Base-by-base conservation (phyloP, 2,329 filamentous ascomycete genomes). In the Arthrinium puccinioides region DNA sequence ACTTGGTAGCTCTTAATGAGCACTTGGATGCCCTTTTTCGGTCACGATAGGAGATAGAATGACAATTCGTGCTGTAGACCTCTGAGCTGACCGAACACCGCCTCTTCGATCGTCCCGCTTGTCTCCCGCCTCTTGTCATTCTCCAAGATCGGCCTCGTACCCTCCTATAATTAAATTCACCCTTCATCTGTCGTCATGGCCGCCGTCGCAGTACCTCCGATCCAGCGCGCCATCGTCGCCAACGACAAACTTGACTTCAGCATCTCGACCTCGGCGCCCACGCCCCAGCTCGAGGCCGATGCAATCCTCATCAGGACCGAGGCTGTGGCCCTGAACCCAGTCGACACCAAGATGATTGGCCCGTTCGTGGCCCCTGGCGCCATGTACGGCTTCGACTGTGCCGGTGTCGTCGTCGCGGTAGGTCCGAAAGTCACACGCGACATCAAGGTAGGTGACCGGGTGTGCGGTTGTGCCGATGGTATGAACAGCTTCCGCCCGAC, bases 341-440 rank as follows among this genome's bases (percentile, higher is more conserved):
- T 37, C 24, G 46, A 48, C 34, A 36, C 24, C 13, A 48, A 48
- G 31, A 40, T 47, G 35, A 28, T 37, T 10, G 37, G 27, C 11
- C 26, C 19, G 9, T 40, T 43, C 25, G 36, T 38, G n/a, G 23
- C 23, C 9, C 38, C 38, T 10, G 46, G 46, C 20, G 38, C 39
- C 27, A 39, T 39, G 21, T 20, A 23, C 20, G 51, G 51, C 25
- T 46, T 45, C 19, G 51, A 54, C 30, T 43, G 46, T 24, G 45
- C 44, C n/a, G 51, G 49, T 3, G 34, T 42, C 20, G 46, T 54
- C 18, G 40, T 39, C 4, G 38, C 39, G 9, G 36, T 50, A 2
- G 49, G 51, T 16, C 21, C 37, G 10, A 38, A 36, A 20, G 33
- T 39, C 15, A 25, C 39, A 11, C 30, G 30, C 10, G 26, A 29